These are phyloP conservation scores for Melaleuca quinquenervia DNA, from an alignment of 345 rosid species.

Conservation along the genomic window DNA sequence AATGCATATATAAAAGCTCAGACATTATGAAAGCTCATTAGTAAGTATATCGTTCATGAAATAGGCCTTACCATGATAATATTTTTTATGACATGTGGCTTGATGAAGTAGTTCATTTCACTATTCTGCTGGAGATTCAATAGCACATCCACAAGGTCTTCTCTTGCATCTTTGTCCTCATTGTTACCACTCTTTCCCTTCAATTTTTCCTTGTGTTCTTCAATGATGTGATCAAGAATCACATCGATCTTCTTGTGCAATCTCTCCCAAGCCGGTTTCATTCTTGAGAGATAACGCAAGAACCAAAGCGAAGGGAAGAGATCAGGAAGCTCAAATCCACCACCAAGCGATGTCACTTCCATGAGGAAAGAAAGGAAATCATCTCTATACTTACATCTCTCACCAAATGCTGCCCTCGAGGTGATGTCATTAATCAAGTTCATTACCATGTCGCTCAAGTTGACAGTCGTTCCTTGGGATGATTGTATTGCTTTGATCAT, in stretches of 20 bases:
- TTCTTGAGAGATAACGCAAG: conserved; percentile 6
- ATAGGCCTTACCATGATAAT: conserved; percentile 5
- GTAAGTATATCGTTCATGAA: background rate
- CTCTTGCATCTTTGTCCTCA: background rate
- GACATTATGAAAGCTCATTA: background rate
- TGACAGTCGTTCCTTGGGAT: background rate
- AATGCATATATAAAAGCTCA: background rate
- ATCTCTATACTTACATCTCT: conserved; percentile 3
- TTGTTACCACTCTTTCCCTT: background rate
- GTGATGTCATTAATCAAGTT: conserved; percentile 4
- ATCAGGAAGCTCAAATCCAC: conserved; percentile 19
- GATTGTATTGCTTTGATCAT: background rate
- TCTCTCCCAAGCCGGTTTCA: conserved; percentile 4
- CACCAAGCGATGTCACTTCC: conserved; percentile 3
- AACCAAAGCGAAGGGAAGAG: conserved; percentile 13
- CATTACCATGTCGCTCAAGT: conserved; percentile 9
- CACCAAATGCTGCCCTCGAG: conserved; percentile 20
- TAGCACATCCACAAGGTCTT: conserved; percentile 27
- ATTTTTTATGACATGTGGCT: conserved; percentile 12
- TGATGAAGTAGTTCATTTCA: conserved; percentile 9
- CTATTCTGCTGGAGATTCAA: conserved; percentile 6
- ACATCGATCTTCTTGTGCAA: conserved; percentile 2
- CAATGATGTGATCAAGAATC: conserved; percentile 17
- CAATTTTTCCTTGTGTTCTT: conserved; percentile 9
- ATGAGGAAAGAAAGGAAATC: conserved; percentile 2